These are phyloP conservation scores for Pseudodiploospora longispora DNA, from an alignment of 2,329 filamentous ascomycete species.

Conservation along the genomic window DNA sequence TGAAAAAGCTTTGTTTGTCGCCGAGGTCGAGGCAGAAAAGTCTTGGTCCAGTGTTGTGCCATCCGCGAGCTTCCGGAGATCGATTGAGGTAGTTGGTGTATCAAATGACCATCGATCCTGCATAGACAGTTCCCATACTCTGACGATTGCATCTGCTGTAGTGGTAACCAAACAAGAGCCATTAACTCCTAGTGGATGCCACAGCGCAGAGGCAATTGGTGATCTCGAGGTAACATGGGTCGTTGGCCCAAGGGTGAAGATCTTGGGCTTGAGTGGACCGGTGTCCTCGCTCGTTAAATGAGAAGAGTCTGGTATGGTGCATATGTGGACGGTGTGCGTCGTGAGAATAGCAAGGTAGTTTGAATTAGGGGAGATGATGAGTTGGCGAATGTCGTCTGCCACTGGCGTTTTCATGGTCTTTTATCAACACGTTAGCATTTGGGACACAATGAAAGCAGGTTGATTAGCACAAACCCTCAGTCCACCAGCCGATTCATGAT, in stretches of 20 bases:
- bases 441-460: conserved; percentile 2
- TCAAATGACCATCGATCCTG: conserved; percentile 83
- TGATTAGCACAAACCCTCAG: conserved; percentile 23
- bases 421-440: neutral
- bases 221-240: conserved; percentile 83
- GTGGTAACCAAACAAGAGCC: conserved; percentile 80
- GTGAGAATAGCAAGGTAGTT: conserved; percentile 81
- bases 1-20: conserved; percentile 74
- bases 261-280: conserved; percentile 68
- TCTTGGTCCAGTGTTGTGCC: conserved; percentile 76
- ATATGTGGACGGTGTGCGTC: conserved; percentile 79
- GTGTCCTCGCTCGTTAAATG: conserved; percentile 64
- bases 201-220: conserved; percentile 71
- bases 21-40: conserved; percentile 66
- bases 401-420: conserved; percentile 71
- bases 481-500: conserved; percentile 20
- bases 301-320: conserved; percentile 72
- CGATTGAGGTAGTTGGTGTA: conserved; percentile 71
- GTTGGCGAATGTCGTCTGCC: conserved; percentile 74
- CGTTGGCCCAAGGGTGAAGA: conserved; percentile 85
- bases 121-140: conserved; percentile 84
- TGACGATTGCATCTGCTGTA: conserved; percentile 78
- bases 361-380: conserved; percentile 73
- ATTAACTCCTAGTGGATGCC: conserved; percentile 85
- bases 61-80: conserved; percentile 82